phyloP scores from a whole-genome alignment of 2,329 filamentous ascomycete species.

The Fusarium ramigenum region DNA sequence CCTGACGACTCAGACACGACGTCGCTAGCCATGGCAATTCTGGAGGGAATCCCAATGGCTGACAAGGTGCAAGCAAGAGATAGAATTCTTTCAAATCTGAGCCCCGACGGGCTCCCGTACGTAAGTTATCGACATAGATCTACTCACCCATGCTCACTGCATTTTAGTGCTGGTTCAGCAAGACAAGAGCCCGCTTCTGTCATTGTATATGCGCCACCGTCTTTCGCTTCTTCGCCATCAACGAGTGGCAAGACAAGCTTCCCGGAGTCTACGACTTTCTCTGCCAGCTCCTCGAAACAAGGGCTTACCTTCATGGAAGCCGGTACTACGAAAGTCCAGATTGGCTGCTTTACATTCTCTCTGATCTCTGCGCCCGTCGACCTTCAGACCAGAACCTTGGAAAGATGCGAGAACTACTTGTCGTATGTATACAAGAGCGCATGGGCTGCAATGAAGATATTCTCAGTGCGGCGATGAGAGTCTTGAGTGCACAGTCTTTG shows the following conservation, averaged over 20 bases:
- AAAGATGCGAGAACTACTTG: background rate
- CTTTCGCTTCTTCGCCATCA: slow-evolving; percentile 9
- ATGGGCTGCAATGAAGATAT: background rate
- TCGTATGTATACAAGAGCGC: background rate
- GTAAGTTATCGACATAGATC: background rate
- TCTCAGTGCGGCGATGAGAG: background rate
- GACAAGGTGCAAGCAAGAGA: background rate
- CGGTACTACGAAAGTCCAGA: slow-evolving; percentile 13
- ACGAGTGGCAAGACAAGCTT: background rate
- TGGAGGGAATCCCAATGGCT: background rate
- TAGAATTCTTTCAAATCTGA: background rate
- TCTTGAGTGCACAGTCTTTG: background rate
- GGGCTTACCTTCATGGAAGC: slow-evolving; percentile 1
- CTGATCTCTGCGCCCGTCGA: background rate
- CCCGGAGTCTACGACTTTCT: background rate
- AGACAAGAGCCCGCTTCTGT: background rate
- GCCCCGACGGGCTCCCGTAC: background rate
- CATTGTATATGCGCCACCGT: slow-evolving; percentile 13
- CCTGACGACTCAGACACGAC: slow-evolving; percentile 7
- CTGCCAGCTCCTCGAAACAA: background rate
- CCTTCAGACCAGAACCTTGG: background rate
- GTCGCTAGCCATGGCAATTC: background rate
- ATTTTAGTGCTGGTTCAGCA: background rate
- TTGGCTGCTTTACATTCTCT: background rate
- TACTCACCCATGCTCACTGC: background rate